A percentile compares a stretch with the other conserved stretches of the same genome.
Evolutionary conservation across 768 basidiomycete species (phyloP).

Genomic region (Scleroderma citrinum): DNA sequence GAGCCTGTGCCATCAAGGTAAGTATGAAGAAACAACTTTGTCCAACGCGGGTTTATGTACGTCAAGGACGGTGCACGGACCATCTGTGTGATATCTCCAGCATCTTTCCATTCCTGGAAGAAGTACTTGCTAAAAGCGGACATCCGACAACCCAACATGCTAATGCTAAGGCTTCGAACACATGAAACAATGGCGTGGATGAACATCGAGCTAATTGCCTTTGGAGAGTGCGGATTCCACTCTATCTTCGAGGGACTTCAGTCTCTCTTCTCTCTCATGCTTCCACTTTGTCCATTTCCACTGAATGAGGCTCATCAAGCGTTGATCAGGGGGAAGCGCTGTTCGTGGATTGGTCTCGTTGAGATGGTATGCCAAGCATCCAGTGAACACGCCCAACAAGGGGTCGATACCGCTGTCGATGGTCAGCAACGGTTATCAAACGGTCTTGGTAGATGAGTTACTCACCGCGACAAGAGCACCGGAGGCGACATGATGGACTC

Average conservation of each 20-base stretch:
- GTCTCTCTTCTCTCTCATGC: conserved; percentile 9
- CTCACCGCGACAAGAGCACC: conserved; percentile 29
- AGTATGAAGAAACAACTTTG: conserved; percentile 34
- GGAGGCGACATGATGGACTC: conserved; percentile 40
- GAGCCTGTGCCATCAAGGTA: conserved; percentile 60
- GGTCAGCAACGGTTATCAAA: conserved; percentile 2
- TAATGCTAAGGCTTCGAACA: no score
- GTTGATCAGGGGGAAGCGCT: conserved; percentile 49
- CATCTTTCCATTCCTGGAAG: not conserved
- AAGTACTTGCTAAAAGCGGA: not conserved
- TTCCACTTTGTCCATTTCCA: conserved; percentile 62
- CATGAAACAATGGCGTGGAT: no score
- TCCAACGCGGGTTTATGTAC: conserved; percentile 13
- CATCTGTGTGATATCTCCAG: not conserved
- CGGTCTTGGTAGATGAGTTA: not conserved
- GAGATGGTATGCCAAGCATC: conserved; percentile 71
- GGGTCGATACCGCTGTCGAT: conserved; percentile 57
- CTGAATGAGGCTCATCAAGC: conserved; percentile 44
- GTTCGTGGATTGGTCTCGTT: conserved; percentile 78
- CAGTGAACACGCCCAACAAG: conserved; percentile 71
- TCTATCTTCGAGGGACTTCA: conserved; percentile 3
- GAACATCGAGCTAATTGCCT: no score
- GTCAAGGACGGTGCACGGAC: not conserved
- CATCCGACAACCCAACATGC: no score
- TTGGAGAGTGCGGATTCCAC: not conserved